Base-by-base conservation (phyloP, 441 rosid species). In the Macaranga tanarius region DNA sequence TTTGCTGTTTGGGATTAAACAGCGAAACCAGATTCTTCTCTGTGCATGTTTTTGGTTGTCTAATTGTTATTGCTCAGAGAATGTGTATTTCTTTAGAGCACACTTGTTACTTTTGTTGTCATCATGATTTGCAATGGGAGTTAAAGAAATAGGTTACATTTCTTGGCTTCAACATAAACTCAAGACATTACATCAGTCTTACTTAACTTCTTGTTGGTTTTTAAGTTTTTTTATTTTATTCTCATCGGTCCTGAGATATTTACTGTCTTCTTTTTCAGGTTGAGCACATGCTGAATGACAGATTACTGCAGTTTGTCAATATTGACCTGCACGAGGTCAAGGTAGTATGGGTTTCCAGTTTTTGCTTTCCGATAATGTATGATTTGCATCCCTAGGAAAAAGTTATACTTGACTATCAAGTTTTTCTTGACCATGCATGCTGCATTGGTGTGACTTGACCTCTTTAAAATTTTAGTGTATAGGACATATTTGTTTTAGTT, bases 231-330 rank as follows among this genome's bases (percentile, higher is more conserved):
- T 11, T 11, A 12, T 15, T 58, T 40, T 38, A 11, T 19, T 51
- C 20, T 44, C 25, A 23, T 44, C 26, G n/a, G 47, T 5, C 10
- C 74, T 70, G 67, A 64, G 59, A 34, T 66, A 7, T 10, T 68
- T 44, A 25, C 79, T 67, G 40, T 68, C 71, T 61, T 64, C 56
- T 52, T 73, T 82, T 74, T 71, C 91, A 96, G 99, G 99, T 94
- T 76, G 99, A 96, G 90, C 95, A 91, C 70, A 87, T 92, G 89
- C 86, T 96, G 62, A 96, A 92, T 88, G 99, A 94, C 84, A 92
- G 96, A 83, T 83, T 96, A 66, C 82, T 92, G 71, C 99, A 94
- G n/a, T 94, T 90, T 87, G 95, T 88, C 83, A 92, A 92, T 80
- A 79, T 84, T 75, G 99, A 96, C 82, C 79, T 93, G 82, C 96